Conservation (phyloP, 768 basidiomycete species). For the Gloeostereum incarnatum region DNA sequence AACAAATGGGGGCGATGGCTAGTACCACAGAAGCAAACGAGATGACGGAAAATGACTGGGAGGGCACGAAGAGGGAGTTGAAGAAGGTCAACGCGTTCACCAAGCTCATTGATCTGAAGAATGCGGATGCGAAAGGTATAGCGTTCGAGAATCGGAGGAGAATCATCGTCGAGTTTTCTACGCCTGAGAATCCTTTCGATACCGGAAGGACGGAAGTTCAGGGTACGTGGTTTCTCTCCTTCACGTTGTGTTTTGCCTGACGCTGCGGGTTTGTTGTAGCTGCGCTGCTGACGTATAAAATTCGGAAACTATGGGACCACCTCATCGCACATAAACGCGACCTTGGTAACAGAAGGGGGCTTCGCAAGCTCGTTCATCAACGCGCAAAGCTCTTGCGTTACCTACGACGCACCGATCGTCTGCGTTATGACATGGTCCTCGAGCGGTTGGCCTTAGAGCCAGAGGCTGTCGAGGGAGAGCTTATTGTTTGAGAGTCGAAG, state of each 20-base stretch:
- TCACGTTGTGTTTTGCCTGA: neutral
- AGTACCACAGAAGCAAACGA: constrained; percentile 10
- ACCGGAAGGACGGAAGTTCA: constrained; percentile 86
- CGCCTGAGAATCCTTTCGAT: constrained; percentile 55
- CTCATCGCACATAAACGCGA: constrained; percentile 62
- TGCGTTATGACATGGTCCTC: constrained; percentile 68
- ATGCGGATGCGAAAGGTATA: constrained; percentile 82
- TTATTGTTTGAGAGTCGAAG: no score
- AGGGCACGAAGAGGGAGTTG: constrained; percentile 23
- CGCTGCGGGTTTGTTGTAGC: constrained; percentile 33
- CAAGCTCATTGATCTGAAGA: constrained; percentile 71
- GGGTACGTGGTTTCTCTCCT: constrained; percentile 40
- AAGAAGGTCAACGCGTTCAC: constrained; percentile 50
- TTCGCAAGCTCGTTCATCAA: constrained; percentile 73
- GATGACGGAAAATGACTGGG: constrained; percentile 12
- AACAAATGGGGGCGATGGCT: constrained; percentile 7
- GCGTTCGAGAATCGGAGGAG: constrained; percentile 79
- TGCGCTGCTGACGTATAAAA: constrained; percentile 78
- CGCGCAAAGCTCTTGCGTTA: constrained; percentile 80
- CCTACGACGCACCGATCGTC: constrained; percentile 50
- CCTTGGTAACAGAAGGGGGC: constrained; percentile 63
- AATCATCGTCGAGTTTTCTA: constrained; percentile 74
- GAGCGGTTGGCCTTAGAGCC: constrained; percentile 69
- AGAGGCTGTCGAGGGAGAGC: constrained; percentile 81
- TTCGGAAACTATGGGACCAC: constrained; percentile 77